Evolutionary conservation across 1,284 basidiomycete genomes (phyloP), one percentile per base, ranked within the genome.

Genomic region (Anthracocystis walkeri): DNA sequence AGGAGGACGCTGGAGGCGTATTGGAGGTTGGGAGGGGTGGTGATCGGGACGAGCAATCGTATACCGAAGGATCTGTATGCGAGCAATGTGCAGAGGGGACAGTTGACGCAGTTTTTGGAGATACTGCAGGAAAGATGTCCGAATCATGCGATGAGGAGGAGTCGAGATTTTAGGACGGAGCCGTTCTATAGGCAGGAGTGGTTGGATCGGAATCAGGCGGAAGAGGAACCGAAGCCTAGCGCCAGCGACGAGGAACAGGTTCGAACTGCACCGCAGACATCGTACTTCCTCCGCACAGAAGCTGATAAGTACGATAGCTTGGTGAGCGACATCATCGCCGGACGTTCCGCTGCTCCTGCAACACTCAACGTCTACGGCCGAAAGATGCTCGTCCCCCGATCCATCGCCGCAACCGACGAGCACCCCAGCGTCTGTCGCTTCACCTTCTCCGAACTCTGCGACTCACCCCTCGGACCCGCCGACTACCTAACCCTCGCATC

Each of bases 1-100:
- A 88, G 90, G n/a, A 89, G 91, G 64, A 90, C 92, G 2, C 84
- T 92, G 7, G 89, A 90, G 25, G 91, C 90, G 89, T 92, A 90
- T 80, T 92, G 91, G 91, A 87, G 91, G 3, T 87, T 92, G 76
- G 91, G 91, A 18, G 91, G 91, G 1, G 89, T 92, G 18, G 87
- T 92, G 35, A 87, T 89, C 4, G 87, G 87, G 1, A 88, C 87
- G 54, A 87, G 87, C 44, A 91, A 91, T 82, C 88, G 90, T 53
- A 87, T 91, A 7, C 90, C 90, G 0, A 90, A 90, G 64, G 90
- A 92, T 77, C 86, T 92, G 12, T 92, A 92, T 85, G 88, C 89
- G 80, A 89, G 90, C 79, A 91, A 91, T 12, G 90, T 92, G 0
- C 90, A 91, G 80, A 84, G 88, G 18, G 89, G 91, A 54, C 87